A percentile compares a stretch with the other conserved stretches of the same genome.
phyloP scores from a whole-genome alignment of 495 filamentous ascomycete species.

The Neurospora sublineolata region DNA sequence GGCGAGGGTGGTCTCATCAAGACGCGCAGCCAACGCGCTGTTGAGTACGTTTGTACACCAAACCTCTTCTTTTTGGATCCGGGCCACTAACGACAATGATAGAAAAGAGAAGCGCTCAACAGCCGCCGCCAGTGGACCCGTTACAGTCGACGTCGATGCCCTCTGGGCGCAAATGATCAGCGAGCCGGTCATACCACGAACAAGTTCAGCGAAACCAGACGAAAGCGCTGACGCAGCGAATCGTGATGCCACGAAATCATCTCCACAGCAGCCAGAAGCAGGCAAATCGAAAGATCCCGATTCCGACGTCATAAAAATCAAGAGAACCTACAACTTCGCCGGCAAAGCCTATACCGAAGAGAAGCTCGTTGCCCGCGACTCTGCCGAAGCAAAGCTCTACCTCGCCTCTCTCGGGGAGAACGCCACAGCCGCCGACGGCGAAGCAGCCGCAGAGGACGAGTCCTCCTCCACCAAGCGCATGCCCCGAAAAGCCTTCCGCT shows the following conservation, averaged over 20 bases:
- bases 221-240: slow-evolving; percentile 1
- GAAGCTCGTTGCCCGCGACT: slow-evolving; percentile 65
- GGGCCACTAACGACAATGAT: slow-evolving; percentile 13
- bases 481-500: slow-evolving; percentile 57
- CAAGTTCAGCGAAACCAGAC: neutral
- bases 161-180: slow-evolving; percentile 75
- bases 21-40: slow-evolving; percentile 59
- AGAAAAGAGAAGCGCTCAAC: slow-evolving; percentile 56
- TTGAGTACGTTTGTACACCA: slow-evolving; percentile 29
- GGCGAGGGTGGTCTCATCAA: slow-evolving; percentile 74
- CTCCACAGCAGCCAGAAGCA: slow-evolving; percentile 14
- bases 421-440: slow-evolving; percentile 3
- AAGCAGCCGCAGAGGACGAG: slow-evolving; percentile 16
- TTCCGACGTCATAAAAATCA: slow-evolving; percentile 61
- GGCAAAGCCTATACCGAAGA: slow-evolving; percentile 75
- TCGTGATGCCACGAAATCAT: slow-evolving; percentile 8
- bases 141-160: slow-evolving; percentile 80
- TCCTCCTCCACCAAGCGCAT: slow-evolving; percentile 38
- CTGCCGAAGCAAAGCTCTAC: slow-evolving; percentile 71
- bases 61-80: neutral
- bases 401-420: slow-evolving; percentile 43
- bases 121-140: slow-evolving; percentile 50
- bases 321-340: slow-evolving; percentile 81
- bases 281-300: slow-evolving; percentile 1
- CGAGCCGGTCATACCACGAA: slow-evolving; percentile 4